Evolutionary conservation across 2,329 filamentous ascomycete species (phyloP).

Genomic region (Cytospora paraplurivora): DNA sequence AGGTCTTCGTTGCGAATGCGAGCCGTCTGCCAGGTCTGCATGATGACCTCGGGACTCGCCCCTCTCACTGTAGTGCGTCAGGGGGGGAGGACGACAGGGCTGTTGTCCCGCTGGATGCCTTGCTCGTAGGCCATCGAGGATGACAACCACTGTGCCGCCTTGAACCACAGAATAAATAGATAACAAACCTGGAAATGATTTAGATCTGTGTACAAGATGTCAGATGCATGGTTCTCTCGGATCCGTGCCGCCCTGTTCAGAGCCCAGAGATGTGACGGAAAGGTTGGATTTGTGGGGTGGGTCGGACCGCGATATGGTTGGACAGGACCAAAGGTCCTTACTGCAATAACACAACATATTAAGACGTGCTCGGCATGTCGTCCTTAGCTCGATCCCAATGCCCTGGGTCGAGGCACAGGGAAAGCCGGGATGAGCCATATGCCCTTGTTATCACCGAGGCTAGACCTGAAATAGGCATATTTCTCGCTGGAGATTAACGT

Average conservation of each 20-base stretch:
- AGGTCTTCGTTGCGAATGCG: constrained; percentile 18
- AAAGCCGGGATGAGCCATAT: constrained; percentile 19
- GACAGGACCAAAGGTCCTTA: constrained; percentile 16
- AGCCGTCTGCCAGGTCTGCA: constrained; percentile 8
- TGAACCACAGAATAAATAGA: not conserved
- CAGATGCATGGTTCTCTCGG: not conserved
- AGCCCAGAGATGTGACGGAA: constrained; percentile 1
- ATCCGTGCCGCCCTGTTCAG: not conserved
- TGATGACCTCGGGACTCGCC: constrained; percentile 8
- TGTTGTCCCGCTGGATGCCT: constrained; percentile 17
- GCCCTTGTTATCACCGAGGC: constrained; percentile 7
- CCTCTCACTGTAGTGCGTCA: too few relatives aligned
- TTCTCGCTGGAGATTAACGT: constrained; percentile 6
- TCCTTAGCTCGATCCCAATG: constrained; percentile 30
- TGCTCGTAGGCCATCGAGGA: constrained; percentile 3
- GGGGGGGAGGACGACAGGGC: not conserved
- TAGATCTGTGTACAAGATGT: not conserved
- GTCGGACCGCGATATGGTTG: constrained; percentile 17
- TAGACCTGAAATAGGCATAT: constrained; percentile 12
- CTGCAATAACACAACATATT: constrained; percentile 25
- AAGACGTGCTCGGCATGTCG: constrained; percentile 30
- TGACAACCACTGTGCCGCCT: constrained; percentile 8
- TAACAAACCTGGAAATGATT: not conserved
- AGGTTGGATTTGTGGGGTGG: constrained; percentile 17
- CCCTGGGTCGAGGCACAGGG: constrained; percentile 27